These are phyloP conservation scores for Flaveria bidentis DNA, from an alignment of 129 eudicot genomes.

Conservation along the genomic window DNA sequence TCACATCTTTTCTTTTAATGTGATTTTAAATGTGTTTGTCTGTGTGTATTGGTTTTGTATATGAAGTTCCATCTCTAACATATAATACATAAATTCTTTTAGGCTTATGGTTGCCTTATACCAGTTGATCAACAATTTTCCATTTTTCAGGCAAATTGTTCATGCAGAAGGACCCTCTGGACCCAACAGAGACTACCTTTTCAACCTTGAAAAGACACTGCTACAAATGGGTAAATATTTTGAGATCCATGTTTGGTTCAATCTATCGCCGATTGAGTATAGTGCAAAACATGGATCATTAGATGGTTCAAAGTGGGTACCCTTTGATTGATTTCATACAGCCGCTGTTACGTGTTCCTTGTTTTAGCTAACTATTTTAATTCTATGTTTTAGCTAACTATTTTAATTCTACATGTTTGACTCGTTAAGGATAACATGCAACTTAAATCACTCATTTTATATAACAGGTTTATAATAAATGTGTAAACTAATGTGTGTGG, in stretches of 20 bases:
- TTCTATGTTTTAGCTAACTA: background rate
- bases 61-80: no score
- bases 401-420: background rate
- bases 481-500: no score
- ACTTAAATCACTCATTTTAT: background rate
- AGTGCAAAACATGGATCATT: no score
- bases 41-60: no score
- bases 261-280: no score
- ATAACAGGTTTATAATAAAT: background rate
- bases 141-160: conserved; percentile 70
- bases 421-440: background rate
- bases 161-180: conserved; percentile 94
- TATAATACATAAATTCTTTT: background rate
- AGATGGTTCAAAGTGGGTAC: no score
- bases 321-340: background rate
- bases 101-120: background rate
- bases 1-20: no score
- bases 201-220: conserved; percentile 82
- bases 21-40: no score
- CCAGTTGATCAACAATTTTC: background rate
- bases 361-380: background rate
- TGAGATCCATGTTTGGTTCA: background rate
- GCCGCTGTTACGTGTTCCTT: background rate
- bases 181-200: conserved; percentile 94
- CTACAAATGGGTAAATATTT: conserved; percentile 55